Base-by-base conservation (phyloP, 495 filamentous ascomycete genomes). In the Elaphomyces granulatus region DNA sequence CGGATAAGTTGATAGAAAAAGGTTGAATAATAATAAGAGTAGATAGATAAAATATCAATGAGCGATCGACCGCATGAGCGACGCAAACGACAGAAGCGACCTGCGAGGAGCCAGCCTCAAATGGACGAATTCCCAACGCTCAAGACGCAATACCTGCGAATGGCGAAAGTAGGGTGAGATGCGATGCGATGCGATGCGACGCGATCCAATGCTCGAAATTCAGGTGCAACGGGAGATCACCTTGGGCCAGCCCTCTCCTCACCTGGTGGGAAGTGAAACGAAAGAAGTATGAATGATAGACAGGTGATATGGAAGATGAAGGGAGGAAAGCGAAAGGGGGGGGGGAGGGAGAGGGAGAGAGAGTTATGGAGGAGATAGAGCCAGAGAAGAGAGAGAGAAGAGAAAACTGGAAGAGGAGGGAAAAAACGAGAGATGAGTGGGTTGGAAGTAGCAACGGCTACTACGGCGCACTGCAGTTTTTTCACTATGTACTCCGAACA, bases 231-330 rank as follows among this genome's bases (percentile, higher is more conserved):
- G 43, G 44, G 50, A 62, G 55, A 58, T 45, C 55, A 50, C 52
- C 64, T 53, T 60, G 55, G 63, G 52, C 62, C 62, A 60, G 62
- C 62, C 60, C 52, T 40, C 48, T 57, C 48, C 42, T 46, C 55
- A 53, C 52, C 58, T 61, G 54, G 62, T 50, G 39, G 45, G 51
- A 41, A 50, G 42, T 23, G n/a, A n/a, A n/a, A n/a, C n/a, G n/a
- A n/a, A n/a, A n/a, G 19, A 43, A 16, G 28, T 37, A 43, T 53
- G 61, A 62, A 51, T 10, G 36, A 3, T 7, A 17, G 15, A 30
- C 14, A 19, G 37, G 8, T 21, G 36, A 17, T n/a, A 20, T 14
- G 18, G 14, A 16, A 35, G 14, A 53, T 40, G 40, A 50, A 58
- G 33, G 9, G 34, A 31, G 15, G 50, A 45, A 48, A 48, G 48